Evolutionary conservation across 106 monocot species (phyloP), one percentile per base, ranked within the genome.

Genomic region (Acanthochlamys bracteata): DNA sequence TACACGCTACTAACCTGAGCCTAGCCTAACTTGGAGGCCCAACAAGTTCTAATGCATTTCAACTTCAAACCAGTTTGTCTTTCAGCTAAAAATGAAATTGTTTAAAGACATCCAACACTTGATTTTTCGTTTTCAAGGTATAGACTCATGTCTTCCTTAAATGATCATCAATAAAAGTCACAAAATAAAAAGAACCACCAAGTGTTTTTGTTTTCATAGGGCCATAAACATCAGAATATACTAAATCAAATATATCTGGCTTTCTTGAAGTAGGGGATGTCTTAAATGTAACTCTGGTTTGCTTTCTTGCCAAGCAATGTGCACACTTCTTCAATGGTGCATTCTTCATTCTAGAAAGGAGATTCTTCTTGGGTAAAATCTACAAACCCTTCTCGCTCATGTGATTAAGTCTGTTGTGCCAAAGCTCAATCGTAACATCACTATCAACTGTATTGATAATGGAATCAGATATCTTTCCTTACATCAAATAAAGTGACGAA

Each of bases 111-210:
- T 45, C 8, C 20, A 61, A 7, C 9, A 63, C 63, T 45, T 63
- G 63, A 12, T 63, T 3, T 24, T 63, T 45, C 9, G 40, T 33
- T 41, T 40, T 39, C 14, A 61, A 19, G 15, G 33, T 12, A 40
- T 39, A 40, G 10, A 61, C 33, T 39, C 61, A 61, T 39, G 10
- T 4, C 15, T 61, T 40, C 39, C 39, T 39, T 4, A 13, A 40
- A 20, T n/a, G 40, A 40, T 61, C 39, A 40, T 61, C 61, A 40
- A 61, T 61, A 39, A 15, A 61, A 20, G 16, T 61, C 0, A 61
- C 33, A 33, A 42, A 62, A 42, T 63, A 63, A 20, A 1, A 6
- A 17, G 9, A 7, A 19, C 63, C 63, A 23, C 39, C 42, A 20
- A 43, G 12, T 21, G 42, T 21, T 11, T 20, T 19, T 12, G 21